Base-by-base conservation (phyloP, 2,329 filamentous ascomycete genomes). In the Chaetomiaceae sp. region DNA sequence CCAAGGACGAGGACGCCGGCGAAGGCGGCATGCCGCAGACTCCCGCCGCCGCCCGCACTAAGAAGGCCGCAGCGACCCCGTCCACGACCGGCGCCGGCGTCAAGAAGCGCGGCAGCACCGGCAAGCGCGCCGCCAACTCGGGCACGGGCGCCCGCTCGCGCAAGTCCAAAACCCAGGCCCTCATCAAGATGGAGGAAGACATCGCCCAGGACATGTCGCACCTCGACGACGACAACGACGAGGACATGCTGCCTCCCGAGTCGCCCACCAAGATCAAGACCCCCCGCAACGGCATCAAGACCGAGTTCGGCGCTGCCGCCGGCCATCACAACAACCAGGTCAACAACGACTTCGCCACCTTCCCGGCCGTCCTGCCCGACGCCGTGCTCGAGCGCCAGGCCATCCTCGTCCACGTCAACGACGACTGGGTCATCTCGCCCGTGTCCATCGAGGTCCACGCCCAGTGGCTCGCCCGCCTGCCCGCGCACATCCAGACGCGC, bases 161-260 rank as follows among this genome's bases (percentile, higher is more conserved):
- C 12, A 60, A 59, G 33, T 37, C 51, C 15, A 65, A 67, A 19
- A 14, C 42, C 25, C 23, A 39, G 17, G 57, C 39, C n/a, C 6
- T 42, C 37, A 58, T 62, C 7, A 42, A 44, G 25, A 46, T 59
- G 19, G 49, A 53, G 17, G 25, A 50, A 12, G 23, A 22, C 22
- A 11, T 15, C 14, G 22, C 46, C 11, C 4, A 6, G 9, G 27
- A 31, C 27, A 7, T 31, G 27, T n/a, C n/a, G n/a, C 9, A 4
- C 27, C 8, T 31, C 8, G 29, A 51, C 5, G 12, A 34, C 11
- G 33, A 46, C 6, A 8, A 34, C 7, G 27, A 22, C 7, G 22
- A 44, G 15, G 38, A 43, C 39, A 40, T 22, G 20, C 38, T 33
- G 17, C 1, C 15, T 31, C 15, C 15, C 15, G 37, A 36, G n/a